Evolutionary conservation across 805 yeast species (phyloP).

Genomic region (Wickerhamomyces ciferrii): DNA sequence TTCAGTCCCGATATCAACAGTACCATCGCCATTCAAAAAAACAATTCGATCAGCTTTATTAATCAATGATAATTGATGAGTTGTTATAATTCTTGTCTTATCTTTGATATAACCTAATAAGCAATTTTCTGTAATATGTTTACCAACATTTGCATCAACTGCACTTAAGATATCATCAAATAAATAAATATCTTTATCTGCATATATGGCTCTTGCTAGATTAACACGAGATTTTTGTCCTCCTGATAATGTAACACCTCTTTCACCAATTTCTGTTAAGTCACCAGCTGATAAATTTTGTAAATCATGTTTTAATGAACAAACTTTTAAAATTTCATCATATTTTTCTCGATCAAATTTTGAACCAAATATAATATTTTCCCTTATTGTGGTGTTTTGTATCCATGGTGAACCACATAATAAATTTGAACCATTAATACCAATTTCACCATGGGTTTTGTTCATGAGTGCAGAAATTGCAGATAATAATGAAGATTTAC

Average conservation of each 20-base stretch:
- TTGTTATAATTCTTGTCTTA: constrained; percentile 64
- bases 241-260: constrained; percentile 71
- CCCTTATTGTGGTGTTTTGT: constrained; percentile 64
- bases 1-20: constrained; percentile 44
- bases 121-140: constrained; percentile 59
- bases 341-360: constrained; percentile 42
- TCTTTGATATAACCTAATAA: constrained; percentile 42
- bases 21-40: constrained; percentile 48
- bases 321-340: constrained; percentile 47
- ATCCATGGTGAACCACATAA: constrained; percentile 51
- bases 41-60: constrained; percentile 57
- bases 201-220: constrained; percentile 66
- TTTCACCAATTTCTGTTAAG: constrained; percentile 65
- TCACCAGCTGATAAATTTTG: constrained; percentile 62
- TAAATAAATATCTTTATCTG: constrained; percentile 50
- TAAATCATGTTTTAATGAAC: constrained; percentile 56
- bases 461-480: background rate
- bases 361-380: constrained; percentile 59
- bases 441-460: background rate
- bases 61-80: constrained; percentile 68
- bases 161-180: constrained; percentile 72
- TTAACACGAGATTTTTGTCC: constrained; percentile 26
- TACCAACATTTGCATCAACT: constrained; percentile 73
- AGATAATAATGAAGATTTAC: constrained; percentile 53
- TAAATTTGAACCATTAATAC: background rate